Percentiles rank a stretch among this genome's conserved stretches.
phyloP scores from a whole-genome alignment of 495 filamentous ascomycete genomes.

The Pseudoneurospora amorphoporcata region DNA sequence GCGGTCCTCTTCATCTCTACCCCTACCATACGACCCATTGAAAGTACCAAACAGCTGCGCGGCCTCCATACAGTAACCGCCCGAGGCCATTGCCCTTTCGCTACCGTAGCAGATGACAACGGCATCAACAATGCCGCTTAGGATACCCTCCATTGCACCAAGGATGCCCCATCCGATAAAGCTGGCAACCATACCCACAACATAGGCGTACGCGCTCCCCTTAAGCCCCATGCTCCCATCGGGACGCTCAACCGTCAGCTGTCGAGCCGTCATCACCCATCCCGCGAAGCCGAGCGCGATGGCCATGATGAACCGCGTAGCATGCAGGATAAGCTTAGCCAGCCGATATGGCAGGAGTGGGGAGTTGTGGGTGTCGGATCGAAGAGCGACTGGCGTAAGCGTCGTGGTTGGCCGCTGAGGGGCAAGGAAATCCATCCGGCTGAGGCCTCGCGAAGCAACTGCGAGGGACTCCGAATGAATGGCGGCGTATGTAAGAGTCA shows the following conservation, averaged over 20 bases:
- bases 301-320: constrained; percentile 81
- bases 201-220: constrained; percentile 91
- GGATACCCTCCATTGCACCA: constrained; percentile 88
- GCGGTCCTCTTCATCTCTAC: background rate
- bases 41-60: constrained; percentile 59
- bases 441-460: constrained; percentile 62
- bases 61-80: constrained; percentile 79
- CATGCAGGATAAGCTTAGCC: constrained; percentile 83
- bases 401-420: constrained; percentile 50
- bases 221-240: constrained; percentile 40
- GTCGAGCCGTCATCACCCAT: constrained; percentile 86
- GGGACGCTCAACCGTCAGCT: constrained; percentile 44
- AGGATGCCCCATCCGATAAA: constrained; percentile 92
- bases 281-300: constrained; percentile 86
- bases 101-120: constrained; percentile 89
- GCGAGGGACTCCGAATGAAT: constrained; percentile 81
- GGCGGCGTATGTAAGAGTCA: constrained; percentile 85
- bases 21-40: background rate
- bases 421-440: constrained; percentile 64
- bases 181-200: constrained; percentile 82
- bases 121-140: constrained; percentile 87
- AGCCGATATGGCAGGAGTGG: constrained; percentile 63
- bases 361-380: constrained; percentile 34
- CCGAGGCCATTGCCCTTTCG: constrained; percentile 58
- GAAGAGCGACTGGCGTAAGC: constrained; percentile 48